Base-by-base conservation (phyloP, 139 green algal genomes). In the Chlamydomonas incerta region DNA sequence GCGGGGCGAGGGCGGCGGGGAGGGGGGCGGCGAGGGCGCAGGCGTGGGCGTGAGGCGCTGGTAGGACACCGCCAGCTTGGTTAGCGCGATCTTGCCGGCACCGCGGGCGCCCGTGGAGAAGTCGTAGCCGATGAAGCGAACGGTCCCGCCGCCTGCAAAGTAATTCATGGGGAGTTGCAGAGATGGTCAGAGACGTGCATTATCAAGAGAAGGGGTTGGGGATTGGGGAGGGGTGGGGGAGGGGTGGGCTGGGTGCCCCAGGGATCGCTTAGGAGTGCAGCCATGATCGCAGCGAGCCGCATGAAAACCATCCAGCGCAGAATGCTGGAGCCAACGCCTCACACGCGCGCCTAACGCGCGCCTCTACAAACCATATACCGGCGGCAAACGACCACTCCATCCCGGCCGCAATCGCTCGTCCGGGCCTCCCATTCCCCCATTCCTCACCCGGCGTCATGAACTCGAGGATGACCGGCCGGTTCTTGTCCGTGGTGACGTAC, bases 111-210 rank as follows among this genome's bases (percentile, higher is more conserved):
- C 76, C 17, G 41, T 10, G 2, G 62, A 74, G 52, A 73, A 57
- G 62, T 83, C 76, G 63, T 83, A 70, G 29, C 76, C 76, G 31
- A 83, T 11, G 35, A 83, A 63, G 28, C 76, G 76, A 20, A 83
- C 76, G 1, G 35, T 83, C 26, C 62, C 76, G 24, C 62, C 47
- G n/a, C 72, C 72, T 79, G 72, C 72, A 24, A 13, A 5, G 41
- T 50, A 50, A 50, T 50, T 5, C 41, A 50, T 13, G 41, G 41
- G n/a, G n/a, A n/a, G n/a, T n/a, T n/a, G n/a, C n/a, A n/a, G n/a
- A n/a, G n/a, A n/a, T n/a, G n/a, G n/a, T n/a, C n/a, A n/a, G n/a
- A n/a, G n/a, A n/a, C n/a, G n/a, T n/a, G n/a, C n/a, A n/a, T n/a
- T n/a, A n/a, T n/a, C 13, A 18, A 71, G 65, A 3, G 26, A 6